These are phyloP conservation scores for Ambrosiella cleistominuta DNA, from an alignment of 2,329 filamentous ascomycete genomes.

Conservation along the genomic window DNA sequence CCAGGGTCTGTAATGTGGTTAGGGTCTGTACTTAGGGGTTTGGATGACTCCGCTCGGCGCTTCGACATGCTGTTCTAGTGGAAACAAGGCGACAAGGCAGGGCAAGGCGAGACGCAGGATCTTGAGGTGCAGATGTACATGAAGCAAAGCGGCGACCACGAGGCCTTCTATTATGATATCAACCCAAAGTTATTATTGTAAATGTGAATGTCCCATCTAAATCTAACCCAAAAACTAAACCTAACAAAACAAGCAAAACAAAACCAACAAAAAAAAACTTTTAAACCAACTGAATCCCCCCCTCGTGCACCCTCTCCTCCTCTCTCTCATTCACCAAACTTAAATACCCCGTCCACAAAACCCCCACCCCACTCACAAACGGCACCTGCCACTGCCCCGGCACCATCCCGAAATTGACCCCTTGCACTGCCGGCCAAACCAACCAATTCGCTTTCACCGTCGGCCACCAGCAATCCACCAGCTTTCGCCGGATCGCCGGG, in stretches of 20 bases:
- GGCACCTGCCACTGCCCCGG: constrained; percentile 94
- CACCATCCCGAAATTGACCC: constrained; percentile 91
- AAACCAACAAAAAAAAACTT: neutral
- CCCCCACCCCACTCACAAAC: constrained; percentile 73
- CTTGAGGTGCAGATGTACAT: too few relatives aligned
- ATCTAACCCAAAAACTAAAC: neutral
- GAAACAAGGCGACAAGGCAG: too few relatives aligned
- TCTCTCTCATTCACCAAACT: constrained; percentile 80
- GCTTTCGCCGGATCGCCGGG: constrained; percentile 63
- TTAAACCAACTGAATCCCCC: neutral
- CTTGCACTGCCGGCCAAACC: constrained; percentile 88
- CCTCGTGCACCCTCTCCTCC: constrained; percentile 27
- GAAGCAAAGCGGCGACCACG: too few relatives aligned
- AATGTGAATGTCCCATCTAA: too few relatives aligned
- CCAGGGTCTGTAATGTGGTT: too few relatives aligned
- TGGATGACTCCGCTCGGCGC: too few relatives aligned
- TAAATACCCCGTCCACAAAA: constrained; percentile 93
- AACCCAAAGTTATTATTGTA: too few relatives aligned
- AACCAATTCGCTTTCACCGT: constrained; percentile 91
- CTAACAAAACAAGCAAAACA: neutral
- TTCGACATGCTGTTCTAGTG: too few relatives aligned
- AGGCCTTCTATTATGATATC: too few relatives aligned
- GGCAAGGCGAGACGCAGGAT: too few relatives aligned
- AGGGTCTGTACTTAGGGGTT: too few relatives aligned
- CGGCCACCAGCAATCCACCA: constrained; percentile 83